Base-by-base conservation (phyloP, 306 rosid species). In the Glycine tomentella region DNA sequence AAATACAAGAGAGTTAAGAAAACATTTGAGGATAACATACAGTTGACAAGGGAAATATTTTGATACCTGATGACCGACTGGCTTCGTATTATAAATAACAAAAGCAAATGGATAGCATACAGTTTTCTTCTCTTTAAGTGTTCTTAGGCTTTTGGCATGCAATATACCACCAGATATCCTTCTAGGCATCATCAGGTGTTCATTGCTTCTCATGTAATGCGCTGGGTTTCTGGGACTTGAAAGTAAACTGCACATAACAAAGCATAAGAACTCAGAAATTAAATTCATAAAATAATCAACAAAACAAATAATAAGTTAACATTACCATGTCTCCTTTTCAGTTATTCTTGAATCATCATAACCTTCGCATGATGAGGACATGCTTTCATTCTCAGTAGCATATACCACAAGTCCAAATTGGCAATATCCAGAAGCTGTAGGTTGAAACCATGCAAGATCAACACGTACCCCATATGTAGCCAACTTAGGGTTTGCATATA, bases 51-150 rank as follows among this genome's bases (percentile, higher is more conserved):
- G 79, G 64, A 67, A 64, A 77, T 59, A 79, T 52, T 42, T 73
- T 82, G 48, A 16, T 89, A 93, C 99, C 99, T 95, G 98, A 89
- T 93, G 99, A 17, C 97, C 97, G 33, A 93, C 61, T n/a, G 99
- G 98, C 62, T 87, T 95, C 40, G 94, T 87, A 83, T 93, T 93
- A 75, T 87, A 81, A 48, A 95, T 74, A 55, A 91, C 10, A 68
- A 95, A 93, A 72, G 90, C 87, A 66, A 91, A 63, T 10, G 89
- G 96, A 83, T 82, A 90, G 53, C 50, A 90, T 58, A 93, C 63
- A 62, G 88, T 80, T 80, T 56, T 87, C 85, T 80, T 91, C 89
- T 95, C 98, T 83, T 93, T 91, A 81, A 95, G 85, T 33, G 79
- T 70, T 78, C 90, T 85, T 74, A 95, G 82, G 90, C 84, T 92